Conservation (phyloP, 768 basidiomycete genomes). For the Suillus spraguei region DNA sequence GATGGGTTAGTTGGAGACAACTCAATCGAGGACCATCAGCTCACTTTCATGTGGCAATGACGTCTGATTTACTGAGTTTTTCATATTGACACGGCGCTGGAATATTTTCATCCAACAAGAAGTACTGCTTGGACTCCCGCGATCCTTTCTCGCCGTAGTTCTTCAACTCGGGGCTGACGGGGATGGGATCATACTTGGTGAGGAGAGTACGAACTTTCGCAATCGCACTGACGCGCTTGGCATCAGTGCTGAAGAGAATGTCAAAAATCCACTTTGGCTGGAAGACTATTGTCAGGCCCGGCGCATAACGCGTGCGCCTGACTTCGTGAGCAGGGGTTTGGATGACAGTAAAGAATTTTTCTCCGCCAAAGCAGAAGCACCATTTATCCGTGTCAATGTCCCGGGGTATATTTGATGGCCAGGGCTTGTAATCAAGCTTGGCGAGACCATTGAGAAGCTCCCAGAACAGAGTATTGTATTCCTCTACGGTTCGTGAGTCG, state of each 20-base stretch:
- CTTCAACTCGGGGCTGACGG: slow-evolving; percentile 25
- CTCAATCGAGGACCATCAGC: neutral
- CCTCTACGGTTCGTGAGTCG: slow-evolving; percentile 17
- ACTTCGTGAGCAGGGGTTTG: slow-evolving; percentile 25
- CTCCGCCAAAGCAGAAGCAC: slow-evolving; percentile 26
- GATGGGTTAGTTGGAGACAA: neutral
- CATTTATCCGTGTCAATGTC: slow-evolving; percentile 24
- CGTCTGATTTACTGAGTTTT: slow-evolving; percentile 9
- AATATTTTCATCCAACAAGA: slow-evolving; percentile 24
- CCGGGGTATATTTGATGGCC: slow-evolving; percentile 20
- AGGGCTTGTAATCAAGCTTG: slow-evolving; percentile 20
- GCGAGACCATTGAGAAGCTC: slow-evolving; percentile 23
- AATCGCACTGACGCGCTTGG: slow-evolving; percentile 21
- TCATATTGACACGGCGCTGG: slow-evolving; percentile 22
- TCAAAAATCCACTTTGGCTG: slow-evolving; percentile 29
- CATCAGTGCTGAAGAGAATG: slow-evolving; percentile 23
- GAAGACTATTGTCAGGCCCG: slow-evolving; percentile 24
- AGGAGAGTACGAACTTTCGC: slow-evolving; percentile 21
- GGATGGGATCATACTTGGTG: slow-evolving; percentile 23
- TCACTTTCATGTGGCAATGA: slow-evolving; percentile 11
- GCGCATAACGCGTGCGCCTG: slow-evolving; percentile 23
- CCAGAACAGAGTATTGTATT: slow-evolving; percentile 24
- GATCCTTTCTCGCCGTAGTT: slow-evolving; percentile 25
- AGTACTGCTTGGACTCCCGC: slow-evolving; percentile 25
- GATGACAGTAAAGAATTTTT: slow-evolving; percentile 24